Base-by-base conservation (phyloP, 768 basidiomycete genomes). In the Termitomyces sp. region DNA sequence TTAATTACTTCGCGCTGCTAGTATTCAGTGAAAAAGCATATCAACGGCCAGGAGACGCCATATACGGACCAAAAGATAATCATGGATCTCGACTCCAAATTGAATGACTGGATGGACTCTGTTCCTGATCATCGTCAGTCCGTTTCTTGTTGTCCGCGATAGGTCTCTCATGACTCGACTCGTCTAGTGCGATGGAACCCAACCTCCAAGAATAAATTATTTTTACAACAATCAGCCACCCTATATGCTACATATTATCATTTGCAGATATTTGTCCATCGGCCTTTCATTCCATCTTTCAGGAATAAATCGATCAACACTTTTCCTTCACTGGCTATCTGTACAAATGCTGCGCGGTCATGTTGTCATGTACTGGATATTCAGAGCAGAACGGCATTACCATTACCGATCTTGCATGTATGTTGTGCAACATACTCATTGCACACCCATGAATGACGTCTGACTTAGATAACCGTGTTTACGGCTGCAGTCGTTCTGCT, bases 321-420 rank as follows among this genome's bases (percentile, higher is more conserved):
- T 0, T 79, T 86, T 50, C 86, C 88, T 74, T 65, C 91, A 0
- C 75, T 93, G 33, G 89, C 89, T 0, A 93, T 94, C 53, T 93
- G 91, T 69, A 85, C 87, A n/a, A 93, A 93, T 59, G 86, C 93
- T 0, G 89, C 93, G 2, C 78, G 90, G 8, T 90, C 89, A 1
- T 87, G 82, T 58, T 82, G 82, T 39, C 89, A 88, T 66, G 80
- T 94, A 30, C 69, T 89, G 20, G 89, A 92, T 71, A 60, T 72
- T 52, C 74, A 76, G 60, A 72, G 77, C 48, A 70, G 66, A 57
- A 69, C 74, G 12, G 66, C 71, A 5, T 58, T 74, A 36, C 75
- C 75, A 3, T 49, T 75, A 44, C 70, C 75, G 5, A 63, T 68
- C 6, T 39, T 76, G 34, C 76, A 78, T 69, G 81, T 78, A 64